Conservation (phyloP, 2,329 filamentous ascomycete genomes). For the Penicillium brasilianum region DNA sequence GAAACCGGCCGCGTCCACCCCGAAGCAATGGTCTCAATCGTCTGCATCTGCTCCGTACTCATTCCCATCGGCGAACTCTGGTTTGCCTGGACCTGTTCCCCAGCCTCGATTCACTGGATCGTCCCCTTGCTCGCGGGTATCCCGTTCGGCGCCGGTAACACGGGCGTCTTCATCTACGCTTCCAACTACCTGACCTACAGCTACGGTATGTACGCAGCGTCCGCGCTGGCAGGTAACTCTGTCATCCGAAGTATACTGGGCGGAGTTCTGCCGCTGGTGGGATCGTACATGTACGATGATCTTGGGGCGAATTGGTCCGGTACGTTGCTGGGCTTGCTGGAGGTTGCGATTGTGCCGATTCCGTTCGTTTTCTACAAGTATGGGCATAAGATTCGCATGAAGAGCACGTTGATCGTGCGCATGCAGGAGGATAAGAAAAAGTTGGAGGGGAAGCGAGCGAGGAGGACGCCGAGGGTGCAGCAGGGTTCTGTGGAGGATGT, state of each 20-base stretch:
- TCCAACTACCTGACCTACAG: slow-evolving; percentile 78
- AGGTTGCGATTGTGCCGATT: slow-evolving; percentile 76
- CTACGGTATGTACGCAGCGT: slow-evolving; percentile 82
- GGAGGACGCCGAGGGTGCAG: slow-evolving; percentile 21
- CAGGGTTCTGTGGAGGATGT: slow-evolving; percentile 20
- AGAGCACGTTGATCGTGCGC: slow-evolving; percentile 60
- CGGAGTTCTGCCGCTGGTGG: slow-evolving; percentile 78
- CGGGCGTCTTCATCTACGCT: slow-evolving; percentile 79
- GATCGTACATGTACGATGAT: slow-evolving; percentile 70
- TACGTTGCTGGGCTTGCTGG: slow-evolving; percentile 74
- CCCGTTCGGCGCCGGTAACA: slow-evolving; percentile 78
- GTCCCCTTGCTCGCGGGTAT: slow-evolving; percentile 77
- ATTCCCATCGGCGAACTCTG: slow-evolving; percentile 80
- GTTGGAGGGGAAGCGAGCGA: slow-evolving; percentile 49
- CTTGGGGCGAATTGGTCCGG: slow-evolving; percentile 80
- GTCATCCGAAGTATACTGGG: slow-evolving; percentile 75
- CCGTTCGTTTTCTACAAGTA: slow-evolving; percentile 76
- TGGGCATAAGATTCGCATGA: slow-evolving; percentile 61
- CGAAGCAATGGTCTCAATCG: slow-evolving; percentile 79
- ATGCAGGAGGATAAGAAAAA: slow-evolving; percentile 61
- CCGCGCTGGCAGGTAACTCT: slow-evolving; percentile 78
- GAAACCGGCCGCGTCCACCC: slow-evolving; percentile 74
- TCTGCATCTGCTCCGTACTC: slow-evolving; percentile 76
- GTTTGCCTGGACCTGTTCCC: slow-evolving; percentile 87
- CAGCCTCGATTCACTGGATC: slow-evolving; percentile 79